Evolutionary conservation across 2,329 filamentous ascomycete genomes (phyloP).

Genomic region (Penicillium griseofulvum): DNA sequence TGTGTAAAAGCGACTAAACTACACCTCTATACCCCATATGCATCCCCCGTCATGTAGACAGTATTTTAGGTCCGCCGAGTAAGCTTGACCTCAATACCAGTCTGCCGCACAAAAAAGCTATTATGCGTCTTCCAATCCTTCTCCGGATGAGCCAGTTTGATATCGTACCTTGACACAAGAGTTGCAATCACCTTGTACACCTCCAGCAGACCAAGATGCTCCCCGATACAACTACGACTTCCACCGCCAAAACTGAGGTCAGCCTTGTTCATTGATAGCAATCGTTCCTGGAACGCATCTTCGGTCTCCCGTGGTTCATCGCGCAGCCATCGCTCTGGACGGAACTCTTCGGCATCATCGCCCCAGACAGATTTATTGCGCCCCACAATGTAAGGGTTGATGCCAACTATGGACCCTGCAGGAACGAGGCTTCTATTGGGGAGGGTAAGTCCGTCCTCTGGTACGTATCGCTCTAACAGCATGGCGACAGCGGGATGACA

Average conservation of each 20-base stretch:
- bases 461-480: conserved; percentile 52
- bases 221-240: conserved; percentile 55
- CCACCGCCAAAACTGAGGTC: conserved; percentile 53
- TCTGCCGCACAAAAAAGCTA: conserved; percentile 60
- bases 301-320: conserved; percentile 31
- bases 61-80: background rate
- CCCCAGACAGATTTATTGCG: conserved; percentile 46
- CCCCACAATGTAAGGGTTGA: conserved; percentile 37
- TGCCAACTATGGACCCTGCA: conserved; percentile 31
- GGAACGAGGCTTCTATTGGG: conserved; percentile 33
- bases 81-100: conserved; percentile 51
- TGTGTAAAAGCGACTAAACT: background rate
- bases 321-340: conserved; percentile 50
- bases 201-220: conserved; percentile 55
- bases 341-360: conserved; percentile 45
- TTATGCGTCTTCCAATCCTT: conserved; percentile 52
- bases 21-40: background rate
- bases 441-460: conserved; percentile 28
- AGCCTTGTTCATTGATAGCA: conserved; percentile 37
- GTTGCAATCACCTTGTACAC: conserved; percentile 59
- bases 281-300: conserved; percentile 33
- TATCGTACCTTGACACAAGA: conserved; percentile 50
- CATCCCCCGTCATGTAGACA: background rate
- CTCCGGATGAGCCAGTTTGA: conserved; percentile 51
- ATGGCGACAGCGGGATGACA: conserved; percentile 50